Base-by-base conservation (phyloP, 148 eudicot species). In the Fagopyrum esculentum region DNA sequence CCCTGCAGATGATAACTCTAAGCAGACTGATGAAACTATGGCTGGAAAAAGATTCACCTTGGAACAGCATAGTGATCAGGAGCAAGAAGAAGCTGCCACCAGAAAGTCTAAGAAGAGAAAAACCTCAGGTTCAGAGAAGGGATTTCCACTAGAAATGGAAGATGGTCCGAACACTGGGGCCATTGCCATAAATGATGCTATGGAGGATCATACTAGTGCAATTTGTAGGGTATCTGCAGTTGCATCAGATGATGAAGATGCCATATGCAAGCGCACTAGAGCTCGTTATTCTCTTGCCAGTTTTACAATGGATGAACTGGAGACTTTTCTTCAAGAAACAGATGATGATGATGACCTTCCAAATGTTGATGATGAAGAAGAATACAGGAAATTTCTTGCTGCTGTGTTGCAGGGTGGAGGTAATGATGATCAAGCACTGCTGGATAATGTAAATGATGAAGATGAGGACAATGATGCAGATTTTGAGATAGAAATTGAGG, bases 381-480 rank as follows among this genome's bases (percentile, higher is more conserved):
- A 92, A 84, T 94, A 94, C 72, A 94, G 86, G 82, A 94, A 94
- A 75, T 94, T 94, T 84, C 97, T 94, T 80, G 84, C 97, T 12
- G 93, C 97, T 74, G 98, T 94, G 79, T 81, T 94, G 80, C 86
- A 83, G 73, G 93, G 87, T 72, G 88, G 85, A 71, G 83, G 85
- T 77, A 84, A 76, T 22, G 85, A 84, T 79, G 78, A 79, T 81
- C 82, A 77, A 40, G 80, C 79, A 71, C 74, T 77, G 16, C 77
- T 80, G 55, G 96, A 75, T 56, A 81, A 71, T 83, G 96, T 82
- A 64, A 86, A 83, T 87, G 85, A 81, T 49, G 97, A 89, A 80
- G 98, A 94, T 86, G 98, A 94, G 84, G 98, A 94, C 77, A 94
- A 92, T 83, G 98, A 94, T 85, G 98, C 93, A 59, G 98, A 94